Conservation (phyloP, 768 basidiomycete genomes). For the Psilocybe cyanescens region DNA sequence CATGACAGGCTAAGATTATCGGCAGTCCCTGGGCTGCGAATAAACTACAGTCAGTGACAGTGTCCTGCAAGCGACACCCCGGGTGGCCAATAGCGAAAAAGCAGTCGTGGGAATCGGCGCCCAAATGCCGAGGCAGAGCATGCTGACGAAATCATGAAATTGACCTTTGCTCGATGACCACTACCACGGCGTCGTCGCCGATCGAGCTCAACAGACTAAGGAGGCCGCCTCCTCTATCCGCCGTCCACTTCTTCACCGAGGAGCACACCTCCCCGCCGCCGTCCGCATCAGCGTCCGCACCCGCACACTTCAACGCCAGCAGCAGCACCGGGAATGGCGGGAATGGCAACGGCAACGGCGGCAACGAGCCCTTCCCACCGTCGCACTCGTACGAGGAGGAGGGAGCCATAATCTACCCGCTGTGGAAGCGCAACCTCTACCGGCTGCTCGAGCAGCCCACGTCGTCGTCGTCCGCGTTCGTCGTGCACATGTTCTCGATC, state of each 20-base stretch:
- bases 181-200: slow-evolving; percentile 9
- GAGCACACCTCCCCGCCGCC: slow-evolving; percentile 35
- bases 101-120: too few relatives aligned
- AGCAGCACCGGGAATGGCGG: too few relatives aligned
- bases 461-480: slow-evolving; percentile 75
- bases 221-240: slow-evolving; percentile 18
- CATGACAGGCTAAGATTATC: too few relatives aligned
- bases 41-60: too few relatives aligned
- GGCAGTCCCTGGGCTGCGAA: too few relatives aligned
- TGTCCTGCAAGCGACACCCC: too few relatives aligned
- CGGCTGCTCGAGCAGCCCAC: slow-evolving; percentile 81
- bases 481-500: slow-evolving; percentile 73
- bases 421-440: slow-evolving; percentile 69
- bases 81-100: too few relatives aligned
- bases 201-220: slow-evolving; percentile 23
- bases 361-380: slow-evolving; percentile 43
- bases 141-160: slow-evolving; percentile 4
- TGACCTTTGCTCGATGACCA: slow-evolving; percentile 9
- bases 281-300: neutral
- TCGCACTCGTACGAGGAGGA: slow-evolving; percentile 39
- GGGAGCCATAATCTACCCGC: slow-evolving; percentile 40
- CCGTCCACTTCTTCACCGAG: slow-evolving; percentile 42
- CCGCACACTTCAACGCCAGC: too few relatives aligned
- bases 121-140: neutral
- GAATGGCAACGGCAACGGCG: slow-evolving; percentile 32